Percentiles rank a stretch among this genome's conserved stretches.
Conservation (phyloP, 345 rosid genomes). For the Trapa incisa region DNA sequence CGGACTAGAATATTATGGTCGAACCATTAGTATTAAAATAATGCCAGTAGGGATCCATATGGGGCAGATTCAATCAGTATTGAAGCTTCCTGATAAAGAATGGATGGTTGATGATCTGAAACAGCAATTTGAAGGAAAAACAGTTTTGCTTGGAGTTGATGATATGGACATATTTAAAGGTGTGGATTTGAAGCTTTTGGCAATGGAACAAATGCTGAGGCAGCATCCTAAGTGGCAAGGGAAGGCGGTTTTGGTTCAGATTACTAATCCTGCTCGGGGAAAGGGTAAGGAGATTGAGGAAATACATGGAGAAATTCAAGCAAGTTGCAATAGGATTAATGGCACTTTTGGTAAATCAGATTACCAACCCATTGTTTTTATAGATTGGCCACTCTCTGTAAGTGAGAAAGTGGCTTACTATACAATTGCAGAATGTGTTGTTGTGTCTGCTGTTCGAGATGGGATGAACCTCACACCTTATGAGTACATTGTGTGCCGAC, state of each 20-base stretch:
- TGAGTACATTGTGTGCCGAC: slow-evolving; percentile 57
- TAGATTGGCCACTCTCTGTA: slow-evolving; percentile 47
- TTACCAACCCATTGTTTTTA: slow-evolving; percentile 57
- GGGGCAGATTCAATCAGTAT: slow-evolving; percentile 63
- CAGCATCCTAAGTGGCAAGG: slow-evolving; percentile 68
- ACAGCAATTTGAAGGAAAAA: slow-evolving; percentile 60
- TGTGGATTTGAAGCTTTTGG: slow-evolving; percentile 55
- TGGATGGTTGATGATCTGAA: slow-evolving; percentile 69
- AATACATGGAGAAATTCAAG: slow-evolving; percentile 43
- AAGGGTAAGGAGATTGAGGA: slow-evolving; percentile 60
- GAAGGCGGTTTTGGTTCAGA: slow-evolving; percentile 60
- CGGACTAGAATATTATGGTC: slow-evolving; percentile 61
- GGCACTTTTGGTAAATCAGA: slow-evolving; percentile 45
- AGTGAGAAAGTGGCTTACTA: slow-evolving; percentile 55
- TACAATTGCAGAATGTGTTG: slow-evolving; percentile 58
- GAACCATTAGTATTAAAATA: slow-evolving; percentile 67
- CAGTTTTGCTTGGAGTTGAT: slow-evolving; percentile 60
- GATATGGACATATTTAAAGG: slow-evolving; percentile 84
- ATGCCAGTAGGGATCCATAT: slow-evolving; percentile 78
- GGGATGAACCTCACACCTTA: slow-evolving; percentile 77
- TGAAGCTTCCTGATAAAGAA: slow-evolving; percentile 52
- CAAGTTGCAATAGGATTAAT: slow-evolving; percentile 53
- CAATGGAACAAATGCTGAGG: slow-evolving; percentile 65
- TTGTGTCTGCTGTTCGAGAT: slow-evolving; percentile 71
- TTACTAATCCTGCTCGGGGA: slow-evolving; percentile 62